Evolutionary conservation across 768 basidiomycete species (phyloP).

Genomic region (Candolleomyces eurysporus): DNA sequence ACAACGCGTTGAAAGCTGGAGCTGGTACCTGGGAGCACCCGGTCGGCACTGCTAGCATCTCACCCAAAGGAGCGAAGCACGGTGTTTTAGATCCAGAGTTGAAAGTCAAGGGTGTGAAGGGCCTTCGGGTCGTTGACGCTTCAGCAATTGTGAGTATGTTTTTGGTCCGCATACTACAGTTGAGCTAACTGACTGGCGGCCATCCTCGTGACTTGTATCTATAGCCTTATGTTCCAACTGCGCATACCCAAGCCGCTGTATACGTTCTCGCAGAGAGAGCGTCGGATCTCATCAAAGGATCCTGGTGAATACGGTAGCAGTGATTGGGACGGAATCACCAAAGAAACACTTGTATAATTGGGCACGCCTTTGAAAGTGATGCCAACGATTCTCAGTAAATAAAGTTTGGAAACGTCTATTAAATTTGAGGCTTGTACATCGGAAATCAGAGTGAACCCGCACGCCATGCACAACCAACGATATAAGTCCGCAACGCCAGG

Average conservation of each 20-base stretch:
- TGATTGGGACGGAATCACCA: no score
- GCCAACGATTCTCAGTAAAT: no score
- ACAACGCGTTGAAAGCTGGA: neutral
- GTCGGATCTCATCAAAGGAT: neutral
- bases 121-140: conserved; percentile 34
- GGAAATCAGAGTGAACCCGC: no score
- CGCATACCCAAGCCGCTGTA: no score
- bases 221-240: conserved; percentile 6
- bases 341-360: no score
- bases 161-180: neutral
- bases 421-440: no score
- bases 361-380: no score
- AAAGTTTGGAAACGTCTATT: no score
- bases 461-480: no score
- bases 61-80: conserved; percentile 13
- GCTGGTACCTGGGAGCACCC: conserved; percentile 16
- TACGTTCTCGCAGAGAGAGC: conserved; percentile 10
- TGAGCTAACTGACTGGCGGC: no score
- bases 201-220: neutral
- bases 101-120: conserved; percentile 25
- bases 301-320: neutral
- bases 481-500: no score
- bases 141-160: conserved; percentile 23
- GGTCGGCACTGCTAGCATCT: conserved; percentile 26
- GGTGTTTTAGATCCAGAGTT: conserved; percentile 33